phyloP scores from a whole-genome alignment of 2,329 filamentous ascomycete species.

The Xylaria sp. region DNA sequence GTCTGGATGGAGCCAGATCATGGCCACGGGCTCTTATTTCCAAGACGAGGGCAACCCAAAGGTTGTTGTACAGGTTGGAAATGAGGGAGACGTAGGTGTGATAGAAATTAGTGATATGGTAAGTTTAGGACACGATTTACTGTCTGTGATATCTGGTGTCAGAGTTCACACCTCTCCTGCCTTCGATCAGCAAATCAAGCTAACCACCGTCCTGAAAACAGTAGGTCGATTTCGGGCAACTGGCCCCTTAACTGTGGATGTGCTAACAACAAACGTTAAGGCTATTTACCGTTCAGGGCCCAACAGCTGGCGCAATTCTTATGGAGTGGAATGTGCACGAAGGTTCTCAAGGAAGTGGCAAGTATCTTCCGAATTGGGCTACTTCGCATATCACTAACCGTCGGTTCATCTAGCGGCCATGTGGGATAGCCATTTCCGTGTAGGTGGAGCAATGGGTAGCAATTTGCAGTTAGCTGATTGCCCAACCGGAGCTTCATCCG shows the following conservation, averaged over 20 bases:
- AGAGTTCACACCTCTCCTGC: too few species aligned
- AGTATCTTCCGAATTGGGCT: too few species aligned
- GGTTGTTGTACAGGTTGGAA: conserved; percentile 73
- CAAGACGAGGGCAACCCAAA: conserved; percentile 61
- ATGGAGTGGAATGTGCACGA: conserved; percentile 72
- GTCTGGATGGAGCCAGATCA: conserved; percentile 76
- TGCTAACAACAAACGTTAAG: too few species aligned
- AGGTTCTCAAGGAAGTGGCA: not conserved
- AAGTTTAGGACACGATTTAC: too few species aligned
- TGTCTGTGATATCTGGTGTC: too few species aligned
- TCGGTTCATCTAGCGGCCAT: conserved; percentile 12
- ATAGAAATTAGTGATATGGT: conserved; percentile 75
- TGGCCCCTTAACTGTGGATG: too few species aligned
- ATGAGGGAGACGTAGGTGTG: conserved; percentile 67
- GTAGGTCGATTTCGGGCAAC: too few species aligned
- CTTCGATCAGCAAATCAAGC: too few species aligned
- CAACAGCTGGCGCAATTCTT: conserved; percentile 74
- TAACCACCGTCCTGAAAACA: too few species aligned
- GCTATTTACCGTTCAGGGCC: conserved; percentile 73
- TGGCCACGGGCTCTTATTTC: conserved; percentile 60
- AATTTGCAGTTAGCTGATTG: conserved; percentile 69
- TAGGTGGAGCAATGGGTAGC: conserved; percentile 76
- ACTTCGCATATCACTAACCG: too few species aligned
- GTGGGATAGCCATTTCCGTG: conserved; percentile 71
- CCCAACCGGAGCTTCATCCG: conserved; percentile 48